Conservation (phyloP, 768 basidiomycete species). For the Cystofilobasidium bisporidii region DNA sequence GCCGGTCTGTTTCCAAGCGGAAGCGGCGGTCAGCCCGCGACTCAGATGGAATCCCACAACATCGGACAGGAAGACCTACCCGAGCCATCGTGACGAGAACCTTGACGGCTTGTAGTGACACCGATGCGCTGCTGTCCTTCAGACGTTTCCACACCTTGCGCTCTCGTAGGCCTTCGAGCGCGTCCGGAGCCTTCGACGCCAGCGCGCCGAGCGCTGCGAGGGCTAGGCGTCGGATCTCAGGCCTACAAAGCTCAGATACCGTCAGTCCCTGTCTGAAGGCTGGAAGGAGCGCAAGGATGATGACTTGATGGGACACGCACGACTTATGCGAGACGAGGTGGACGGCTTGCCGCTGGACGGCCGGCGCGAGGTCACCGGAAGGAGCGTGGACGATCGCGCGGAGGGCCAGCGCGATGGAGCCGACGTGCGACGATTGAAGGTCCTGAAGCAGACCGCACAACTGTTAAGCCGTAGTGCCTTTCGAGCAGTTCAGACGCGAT, state of each 20-base stretch:
- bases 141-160: conserved; percentile 29
- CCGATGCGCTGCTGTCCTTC: conserved; percentile 1
- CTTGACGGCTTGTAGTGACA: conserved; percentile 11
- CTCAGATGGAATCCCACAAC: too few species aligned
- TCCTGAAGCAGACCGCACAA: conserved; percentile 48
- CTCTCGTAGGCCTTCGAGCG: conserved; percentile 44
- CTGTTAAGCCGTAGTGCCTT: too few species aligned
- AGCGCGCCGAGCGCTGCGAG: conserved; percentile 53
- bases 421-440: conserved; percentile 51
- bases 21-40: too few species aligned
- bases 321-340: conserved; percentile 61
- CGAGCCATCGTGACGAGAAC: conserved; percentile 2
- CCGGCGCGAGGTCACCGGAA: conserved; percentile 62
- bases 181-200: conserved; percentile 45
- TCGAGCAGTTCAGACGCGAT: too few species aligned
- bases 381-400: conserved; percentile 57
- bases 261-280: too few species aligned
- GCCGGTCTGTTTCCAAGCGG: neutral
- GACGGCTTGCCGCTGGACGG: conserved; percentile 57
- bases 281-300: too few species aligned
- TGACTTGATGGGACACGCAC: conserved; percentile 45
- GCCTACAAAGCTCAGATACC: conserved; percentile 46
- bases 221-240: conserved; percentile 54
- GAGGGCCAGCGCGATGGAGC: conserved; percentile 61
- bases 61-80: too few species aligned